Evolutionary conservation across 129 eudicot genomes (phyloP).

Genomic region (Pulicaria dysenterica): DNA sequence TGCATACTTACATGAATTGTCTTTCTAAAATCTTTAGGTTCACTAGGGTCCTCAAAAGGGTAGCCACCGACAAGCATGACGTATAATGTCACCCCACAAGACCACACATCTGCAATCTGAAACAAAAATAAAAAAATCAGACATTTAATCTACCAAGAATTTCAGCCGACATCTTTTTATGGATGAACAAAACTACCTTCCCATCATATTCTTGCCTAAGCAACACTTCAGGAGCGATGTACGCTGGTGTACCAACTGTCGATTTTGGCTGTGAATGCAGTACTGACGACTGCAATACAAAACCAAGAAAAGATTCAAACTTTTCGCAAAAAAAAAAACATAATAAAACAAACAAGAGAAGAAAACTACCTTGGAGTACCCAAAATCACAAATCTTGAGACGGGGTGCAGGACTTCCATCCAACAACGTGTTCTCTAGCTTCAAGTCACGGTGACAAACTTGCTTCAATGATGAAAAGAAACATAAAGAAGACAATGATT

Average conservation of each 20-base stretch:
- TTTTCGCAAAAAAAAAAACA: neutral
- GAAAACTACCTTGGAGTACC: slow-evolving; percentile 66
- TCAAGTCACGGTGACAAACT: slow-evolving; percentile 81
- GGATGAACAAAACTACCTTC: slow-evolving; percentile 51
- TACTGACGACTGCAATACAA: slow-evolving; percentile 67
- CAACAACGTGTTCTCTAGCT: slow-evolving; percentile 76
- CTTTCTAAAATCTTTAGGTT: slow-evolving; percentile 90
- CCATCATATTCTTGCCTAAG: slow-evolving; percentile 93
- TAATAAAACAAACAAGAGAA: neutral
- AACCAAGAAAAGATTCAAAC: slow-evolving; percentile 3
- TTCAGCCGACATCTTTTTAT: slow-evolving; percentile 1
- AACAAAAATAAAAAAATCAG: slow-evolving; percentile 5
- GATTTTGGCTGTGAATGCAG: slow-evolving; percentile 97
- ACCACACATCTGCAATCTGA: slow-evolving; percentile 99
- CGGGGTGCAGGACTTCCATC: slow-evolving; percentile 87
- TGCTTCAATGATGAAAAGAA: slow-evolving; percentile 52
- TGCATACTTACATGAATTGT: slow-evolving; percentile 60
- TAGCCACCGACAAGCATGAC: slow-evolving; percentile 95
- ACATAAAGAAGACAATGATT: slow-evolving; percentile 2
- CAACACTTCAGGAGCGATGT: slow-evolving; percentile 96
- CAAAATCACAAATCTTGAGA: slow-evolving; percentile 77
- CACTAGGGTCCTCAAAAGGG: slow-evolving; percentile 94
- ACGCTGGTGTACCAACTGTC: slow-evolving; percentile 97
- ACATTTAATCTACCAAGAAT: neutral
- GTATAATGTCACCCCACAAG: slow-evolving; percentile 96